Conservation (phyloP, 140 eudicot genomes). For the Bidens hawaiensis region DNA sequence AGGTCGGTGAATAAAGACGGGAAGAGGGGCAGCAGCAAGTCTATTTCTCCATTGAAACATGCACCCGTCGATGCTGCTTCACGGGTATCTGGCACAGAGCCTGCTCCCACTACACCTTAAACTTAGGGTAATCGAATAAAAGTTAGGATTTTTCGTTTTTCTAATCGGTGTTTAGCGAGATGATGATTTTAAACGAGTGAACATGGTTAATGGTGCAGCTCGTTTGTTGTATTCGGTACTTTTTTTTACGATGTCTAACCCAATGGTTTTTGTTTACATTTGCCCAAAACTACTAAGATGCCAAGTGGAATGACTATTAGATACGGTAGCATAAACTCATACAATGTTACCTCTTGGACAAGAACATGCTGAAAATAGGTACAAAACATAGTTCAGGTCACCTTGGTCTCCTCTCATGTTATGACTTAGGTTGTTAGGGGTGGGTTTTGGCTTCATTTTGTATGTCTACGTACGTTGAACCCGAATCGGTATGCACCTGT, state of each 20-base stretch:
- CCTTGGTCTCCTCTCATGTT: too few species aligned
- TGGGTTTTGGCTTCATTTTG: too few species aligned
- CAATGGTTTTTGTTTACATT: too few species aligned
- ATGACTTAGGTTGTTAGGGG: background rate
- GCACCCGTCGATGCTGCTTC: conserved; percentile 56
- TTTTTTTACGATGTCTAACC: conserved; percentile 15
- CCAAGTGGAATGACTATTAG: too few species aligned
- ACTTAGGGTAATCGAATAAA: conserved; percentile 13
- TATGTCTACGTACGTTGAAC: too few species aligned
- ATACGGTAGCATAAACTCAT: background rate
- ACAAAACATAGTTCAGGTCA: too few species aligned
- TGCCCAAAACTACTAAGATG: too few species aligned
- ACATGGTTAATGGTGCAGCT: conserved; percentile 18
- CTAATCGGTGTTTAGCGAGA: conserved; percentile 18
- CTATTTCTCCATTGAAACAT: conserved; percentile 62
- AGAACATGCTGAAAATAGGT: too few species aligned
- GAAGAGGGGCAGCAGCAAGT: conserved; percentile 52
- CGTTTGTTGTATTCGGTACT: conserved; percentile 14
- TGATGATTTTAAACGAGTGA: conserved; percentile 17
- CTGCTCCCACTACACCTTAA: conserved; percentile 62
- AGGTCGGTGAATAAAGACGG: conserved; percentile 59
- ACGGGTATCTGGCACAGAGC: conserved; percentile 56
- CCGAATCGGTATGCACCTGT: too few species aligned
- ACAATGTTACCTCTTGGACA: too few species aligned
- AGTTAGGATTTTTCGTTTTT: conserved; percentile 16